Evolutionary conservation across 2,329 filamentous ascomycete genomes (phyloP).

Genomic region (Xylaria sp.): DNA sequence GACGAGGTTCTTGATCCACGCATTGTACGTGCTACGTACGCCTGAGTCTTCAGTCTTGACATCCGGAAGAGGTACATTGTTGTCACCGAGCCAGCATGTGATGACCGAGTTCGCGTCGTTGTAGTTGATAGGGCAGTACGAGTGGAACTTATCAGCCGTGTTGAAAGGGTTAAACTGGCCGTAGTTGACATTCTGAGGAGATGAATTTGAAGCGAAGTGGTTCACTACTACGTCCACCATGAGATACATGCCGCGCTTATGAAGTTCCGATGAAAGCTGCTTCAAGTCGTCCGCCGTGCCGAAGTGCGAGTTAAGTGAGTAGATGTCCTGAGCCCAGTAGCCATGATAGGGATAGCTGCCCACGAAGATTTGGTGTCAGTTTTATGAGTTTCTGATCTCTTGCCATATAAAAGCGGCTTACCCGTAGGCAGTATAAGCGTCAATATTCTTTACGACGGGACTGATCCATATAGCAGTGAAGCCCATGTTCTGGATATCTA

Average conservation of each 20-base stretch:
- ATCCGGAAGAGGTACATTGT: slow-evolving; percentile 57
- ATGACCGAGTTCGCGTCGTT: slow-evolving; percentile 53
- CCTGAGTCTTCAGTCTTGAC: slow-evolving; percentile 55
- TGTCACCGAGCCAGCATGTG: slow-evolving; percentile 62
- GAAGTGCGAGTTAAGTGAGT: slow-evolving; percentile 67
- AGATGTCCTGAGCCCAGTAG: slow-evolving; percentile 64
- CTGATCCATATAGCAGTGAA: slow-evolving; percentile 59
- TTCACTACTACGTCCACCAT: slow-evolving; percentile 71
- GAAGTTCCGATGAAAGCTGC: slow-evolving; percentile 60
- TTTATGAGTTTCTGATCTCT: background rate
- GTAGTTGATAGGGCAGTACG: slow-evolving; percentile 64
- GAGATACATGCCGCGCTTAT: slow-evolving; percentile 66
- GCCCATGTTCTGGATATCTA: slow-evolving; percentile 58
- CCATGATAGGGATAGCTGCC: slow-evolving; percentile 56
- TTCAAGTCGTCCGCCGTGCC: slow-evolving; percentile 66
- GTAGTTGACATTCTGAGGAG: slow-evolving; percentile 61
- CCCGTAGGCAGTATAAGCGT: slow-evolving; percentile 54
- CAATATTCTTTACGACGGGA: slow-evolving; percentile 55
- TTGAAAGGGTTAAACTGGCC: slow-evolving; percentile 65
- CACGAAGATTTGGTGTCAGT: background rate
- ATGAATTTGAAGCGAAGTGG: slow-evolving; percentile 63
- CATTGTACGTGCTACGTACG: slow-evolving; percentile 56
- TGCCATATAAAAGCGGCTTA: slow-evolving; percentile 29
- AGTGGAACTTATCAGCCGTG: slow-evolving; percentile 63
- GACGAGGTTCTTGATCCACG: slow-evolving; percentile 60